Conservation (phyloP, 495 filamentous ascomycete genomes). For the Hypoxylon subgilvum region DNA sequence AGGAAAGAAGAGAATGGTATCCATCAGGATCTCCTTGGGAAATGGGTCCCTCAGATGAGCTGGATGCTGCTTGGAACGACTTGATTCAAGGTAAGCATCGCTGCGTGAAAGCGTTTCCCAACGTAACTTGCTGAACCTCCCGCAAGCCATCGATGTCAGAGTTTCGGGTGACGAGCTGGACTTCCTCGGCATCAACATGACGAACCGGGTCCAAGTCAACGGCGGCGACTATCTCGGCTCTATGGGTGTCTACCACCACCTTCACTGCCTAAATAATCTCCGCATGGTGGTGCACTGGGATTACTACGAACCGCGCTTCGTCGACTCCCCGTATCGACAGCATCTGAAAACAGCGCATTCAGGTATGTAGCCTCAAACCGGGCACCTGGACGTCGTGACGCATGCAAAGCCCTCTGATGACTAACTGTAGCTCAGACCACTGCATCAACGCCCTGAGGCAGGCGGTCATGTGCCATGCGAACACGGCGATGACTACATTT, state of each 20-base stretch:
- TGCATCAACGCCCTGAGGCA: constrained; percentile 40
- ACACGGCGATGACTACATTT: constrained; percentile 28
- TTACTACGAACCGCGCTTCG: constrained; percentile 20
- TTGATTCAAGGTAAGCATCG: constrained; percentile 26
- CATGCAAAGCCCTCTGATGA: background rate
- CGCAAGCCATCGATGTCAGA: constrained; percentile 33
- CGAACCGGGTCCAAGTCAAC: constrained; percentile 33
- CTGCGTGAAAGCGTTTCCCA: background rate
- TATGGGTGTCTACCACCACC: constrained; percentile 42
- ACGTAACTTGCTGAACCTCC: background rate
- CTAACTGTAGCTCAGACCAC: constrained; percentile 30
- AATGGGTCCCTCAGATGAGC: constrained; percentile 22
- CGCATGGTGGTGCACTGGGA: constrained; percentile 32
- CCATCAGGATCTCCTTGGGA: constrained; percentile 18
- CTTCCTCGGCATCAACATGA: constrained; percentile 25
- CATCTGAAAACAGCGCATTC: constrained; percentile 18
- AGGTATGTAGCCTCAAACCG: background rate
- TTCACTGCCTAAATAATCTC: constrained; percentile 42
- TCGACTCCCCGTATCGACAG: constrained; percentile 3
- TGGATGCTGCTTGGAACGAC: constrained; percentile 38
- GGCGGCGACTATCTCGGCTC: constrained; percentile 39
- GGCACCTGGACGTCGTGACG: background rate
- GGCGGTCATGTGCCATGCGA: constrained; percentile 41
- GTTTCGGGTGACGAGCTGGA: constrained; percentile 34
- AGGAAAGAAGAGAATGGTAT: constrained; percentile 28